Percentiles rank a stretch among this genome's conserved stretches.
These are phyloP conservation scores for Coniochaeta hoffmannii DNA, from an alignment of 2,329 filamentous ascomycete genomes.

Conservation along the genomic window DNA sequence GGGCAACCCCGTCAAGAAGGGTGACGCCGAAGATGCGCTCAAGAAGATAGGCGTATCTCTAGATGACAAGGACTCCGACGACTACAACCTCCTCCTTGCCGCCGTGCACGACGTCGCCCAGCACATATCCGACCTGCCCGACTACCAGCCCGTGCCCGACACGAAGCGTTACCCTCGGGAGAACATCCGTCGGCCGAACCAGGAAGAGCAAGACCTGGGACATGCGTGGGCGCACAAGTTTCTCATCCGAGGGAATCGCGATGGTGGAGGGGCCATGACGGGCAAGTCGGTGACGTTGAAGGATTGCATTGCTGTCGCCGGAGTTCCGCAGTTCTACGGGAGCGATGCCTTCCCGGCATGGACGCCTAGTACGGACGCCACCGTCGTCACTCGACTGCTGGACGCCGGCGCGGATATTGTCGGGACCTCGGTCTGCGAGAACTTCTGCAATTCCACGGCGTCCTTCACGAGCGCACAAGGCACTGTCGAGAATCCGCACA, in stretches of 20 bases:
- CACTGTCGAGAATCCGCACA: conserved; percentile 35
- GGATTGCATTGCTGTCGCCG: conserved; percentile 46
- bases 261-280: conserved; percentile 16
- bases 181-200: conserved; percentile 29
- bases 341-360: conserved; percentile 41
- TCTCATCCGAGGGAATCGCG: conserved; percentile 28
- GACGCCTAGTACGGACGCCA: conserved; percentile 45
- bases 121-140: conserved; percentile 32
- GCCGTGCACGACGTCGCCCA: conserved; percentile 45
- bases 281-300: conserved; percentile 44
- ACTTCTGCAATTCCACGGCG: conserved; percentile 40
- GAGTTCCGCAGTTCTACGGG: conserved; percentile 44
- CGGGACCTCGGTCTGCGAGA: conserved; percentile 46
- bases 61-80: conserved; percentile 26
- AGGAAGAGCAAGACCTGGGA: conserved; percentile 35
- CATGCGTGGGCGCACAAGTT: conserved; percentile 45
- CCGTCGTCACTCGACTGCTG: conserved; percentile 41
- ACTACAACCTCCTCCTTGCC: conserved; percentile 40
- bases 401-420: conserved; percentile 42
- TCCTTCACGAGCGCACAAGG: conserved; percentile 40
- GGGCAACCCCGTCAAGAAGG: conserved; percentile 31
- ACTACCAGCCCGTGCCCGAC: conserved; percentile 36
- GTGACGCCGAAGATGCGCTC: conserved; percentile 29
- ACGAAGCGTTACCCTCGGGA: conserved; percentile 34
- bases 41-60: conserved; percentile 28